phyloP scores from a whole-genome alignment of 1,284 basidiomycete genomes.

The Fomes fomentarius region DNA sequence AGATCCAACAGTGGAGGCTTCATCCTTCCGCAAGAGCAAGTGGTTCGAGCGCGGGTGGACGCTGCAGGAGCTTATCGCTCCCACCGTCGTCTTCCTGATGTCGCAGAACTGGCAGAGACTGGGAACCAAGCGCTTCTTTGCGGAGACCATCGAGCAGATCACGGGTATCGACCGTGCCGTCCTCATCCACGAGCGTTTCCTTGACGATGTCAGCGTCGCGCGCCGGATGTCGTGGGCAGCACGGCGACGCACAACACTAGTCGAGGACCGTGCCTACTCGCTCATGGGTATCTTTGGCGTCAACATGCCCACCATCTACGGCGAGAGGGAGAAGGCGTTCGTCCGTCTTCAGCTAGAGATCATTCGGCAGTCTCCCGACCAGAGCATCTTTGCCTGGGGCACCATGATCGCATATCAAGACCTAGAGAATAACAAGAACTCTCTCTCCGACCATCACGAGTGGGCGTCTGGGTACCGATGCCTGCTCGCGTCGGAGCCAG shows the following conservation, averaged over 20 bases:
- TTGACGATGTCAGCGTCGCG: constrained; percentile 1
- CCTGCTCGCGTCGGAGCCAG: constrained; percentile 1
- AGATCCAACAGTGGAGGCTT: background rate
- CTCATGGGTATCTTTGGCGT: constrained; percentile 10
- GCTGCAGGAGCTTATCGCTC: constrained; percentile 13
- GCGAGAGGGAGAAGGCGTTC: background rate
- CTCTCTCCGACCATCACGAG: background rate
- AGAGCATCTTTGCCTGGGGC: constrained; percentile 11
- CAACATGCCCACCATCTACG: constrained; percentile 2
- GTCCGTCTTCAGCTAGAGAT: constrained; percentile 8
- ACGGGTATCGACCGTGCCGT: background rate
- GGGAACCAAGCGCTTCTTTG: background rate
- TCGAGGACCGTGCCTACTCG: constrained; percentile 11
- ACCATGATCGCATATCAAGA: background rate
- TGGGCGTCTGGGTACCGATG: background rate
- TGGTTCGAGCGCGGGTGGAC: constrained; percentile 6
- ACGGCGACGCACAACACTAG: background rate
- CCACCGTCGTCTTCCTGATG: background rate
- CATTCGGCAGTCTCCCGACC: background rate
- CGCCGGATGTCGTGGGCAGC: constrained; percentile 6
- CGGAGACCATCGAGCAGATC: background rate
- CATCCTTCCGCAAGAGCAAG: constrained; percentile 1
- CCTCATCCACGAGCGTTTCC: background rate
- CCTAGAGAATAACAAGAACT: background rate
- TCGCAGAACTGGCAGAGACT: background rate